These are phyloP conservation scores for Cordyceps fumosorosea DNA, from an alignment of 2,329 filamentous ascomycete species.

Conservation along the genomic window DNA sequence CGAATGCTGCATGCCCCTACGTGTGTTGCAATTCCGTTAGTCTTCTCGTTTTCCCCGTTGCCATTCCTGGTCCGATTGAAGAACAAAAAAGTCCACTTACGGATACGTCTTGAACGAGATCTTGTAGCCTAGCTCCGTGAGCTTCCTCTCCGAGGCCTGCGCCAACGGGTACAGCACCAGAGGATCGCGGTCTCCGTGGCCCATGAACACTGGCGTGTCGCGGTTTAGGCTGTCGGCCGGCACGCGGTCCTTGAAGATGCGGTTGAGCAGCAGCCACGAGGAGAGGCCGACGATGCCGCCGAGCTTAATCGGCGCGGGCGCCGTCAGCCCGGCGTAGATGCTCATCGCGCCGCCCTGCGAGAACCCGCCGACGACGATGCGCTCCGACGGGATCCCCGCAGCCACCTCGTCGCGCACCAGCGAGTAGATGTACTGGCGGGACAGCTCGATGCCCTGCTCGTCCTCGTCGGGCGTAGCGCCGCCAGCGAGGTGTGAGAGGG, in stretches of 20 bases:
- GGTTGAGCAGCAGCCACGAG: slow-evolving; percentile 65
- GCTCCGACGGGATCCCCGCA: slow-evolving; percentile 68
- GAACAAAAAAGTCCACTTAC: slow-evolving; percentile 37
- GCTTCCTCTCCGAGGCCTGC: slow-evolving; percentile 54
- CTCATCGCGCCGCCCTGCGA: slow-evolving; percentile 85
- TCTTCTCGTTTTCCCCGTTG: background rate
- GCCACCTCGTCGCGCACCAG: slow-evolving; percentile 76
- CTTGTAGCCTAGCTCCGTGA: slow-evolving; percentile 64
- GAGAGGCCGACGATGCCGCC: slow-evolving; percentile 86
- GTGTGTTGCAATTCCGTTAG: slow-evolving; percentile 25
- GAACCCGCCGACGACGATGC: slow-evolving; percentile 82
- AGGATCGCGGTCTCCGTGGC: slow-evolving; percentile 68
- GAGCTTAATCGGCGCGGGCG: slow-evolving; percentile 57
- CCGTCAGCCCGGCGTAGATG: slow-evolving; percentile 72
- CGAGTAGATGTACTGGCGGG: slow-evolving; percentile 65
- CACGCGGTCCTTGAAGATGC: slow-evolving; percentile 37
- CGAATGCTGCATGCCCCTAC: slow-evolving; percentile 62
- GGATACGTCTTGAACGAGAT: slow-evolving; percentile 71
- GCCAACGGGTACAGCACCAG: slow-evolving; percentile 67
- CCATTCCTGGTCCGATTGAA: background rate
- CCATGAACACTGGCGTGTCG: slow-evolving; percentile 76
- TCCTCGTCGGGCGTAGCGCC: slow-evolving; percentile 43
- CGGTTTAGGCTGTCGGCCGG: slow-evolving; percentile 38
- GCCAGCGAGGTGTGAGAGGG: slow-evolving; percentile 23
- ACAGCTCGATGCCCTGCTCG: slow-evolving; percentile 65